Percentiles rank a stretch among this genome's conserved stretches.
phyloP scores from a whole-genome alignment of 2,329 filamentous ascomycete genomes.

The Pseudogymnoascus sp. region DNA sequence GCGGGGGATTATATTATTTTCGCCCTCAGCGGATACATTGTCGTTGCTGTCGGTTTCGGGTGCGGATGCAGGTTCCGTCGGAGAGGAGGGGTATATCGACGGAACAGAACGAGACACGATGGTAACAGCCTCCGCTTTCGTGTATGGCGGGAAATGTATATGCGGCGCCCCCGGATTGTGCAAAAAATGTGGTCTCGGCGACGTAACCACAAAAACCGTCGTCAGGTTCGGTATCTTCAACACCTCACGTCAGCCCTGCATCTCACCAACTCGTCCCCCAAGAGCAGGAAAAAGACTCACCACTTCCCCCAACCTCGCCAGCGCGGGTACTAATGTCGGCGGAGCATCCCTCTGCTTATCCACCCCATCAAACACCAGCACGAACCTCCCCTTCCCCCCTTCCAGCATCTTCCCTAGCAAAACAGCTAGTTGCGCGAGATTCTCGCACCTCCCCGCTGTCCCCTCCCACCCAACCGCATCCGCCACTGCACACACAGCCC shows the following conservation, averaged over 20 bases:
- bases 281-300: constrained; percentile 40
- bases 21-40: not conserved
- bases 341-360: constrained; percentile 77
- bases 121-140: constrained; percentile 66
- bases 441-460: constrained; percentile 63
- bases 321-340: constrained; percentile 67
- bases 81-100: constrained; percentile 35
- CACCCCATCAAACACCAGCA: constrained; percentile 80
- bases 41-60: constrained; percentile 17
- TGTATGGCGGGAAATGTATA: constrained; percentile 78
- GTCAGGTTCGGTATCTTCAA: constrained; percentile 69
- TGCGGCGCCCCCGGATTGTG: constrained; percentile 65
- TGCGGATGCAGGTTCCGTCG: constrained; percentile 25
- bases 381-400: constrained; percentile 50
- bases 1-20: constrained; percentile 15
- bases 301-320: constrained; percentile 74
- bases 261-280: not conserved
- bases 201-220: constrained; percentile 68
- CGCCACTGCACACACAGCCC: constrained; percentile 53
- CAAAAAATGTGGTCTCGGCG: constrained; percentile 61
- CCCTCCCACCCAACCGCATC: constrained; percentile 43
- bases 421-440: constrained; percentile 66
- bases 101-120: constrained; percentile 59
- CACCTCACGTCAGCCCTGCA: constrained; percentile 13
- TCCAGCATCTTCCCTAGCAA: constrained; percentile 59